phyloP scores from a whole-genome alignment of 176 grass and related monocot genomes.

The Pontederia paniculata region DNA sequence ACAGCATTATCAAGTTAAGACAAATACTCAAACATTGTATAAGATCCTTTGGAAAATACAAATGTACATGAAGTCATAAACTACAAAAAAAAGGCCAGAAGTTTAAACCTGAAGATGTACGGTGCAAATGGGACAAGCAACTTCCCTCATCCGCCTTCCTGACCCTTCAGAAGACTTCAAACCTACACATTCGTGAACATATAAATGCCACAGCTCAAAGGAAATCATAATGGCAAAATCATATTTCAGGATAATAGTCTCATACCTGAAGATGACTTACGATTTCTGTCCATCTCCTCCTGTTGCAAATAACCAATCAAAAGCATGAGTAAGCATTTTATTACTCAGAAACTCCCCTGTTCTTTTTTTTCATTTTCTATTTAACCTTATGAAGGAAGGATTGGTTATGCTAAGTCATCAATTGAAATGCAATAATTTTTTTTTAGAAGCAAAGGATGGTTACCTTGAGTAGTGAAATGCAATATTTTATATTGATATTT shows the following conservation, averaged over 20 bases:
- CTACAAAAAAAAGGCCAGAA: not conserved
- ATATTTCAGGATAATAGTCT: slow-evolving; percentile 1
- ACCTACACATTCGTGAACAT: slow-evolving; percentile 18
- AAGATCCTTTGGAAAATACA: not conserved
- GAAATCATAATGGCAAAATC: slow-evolving; percentile 1
- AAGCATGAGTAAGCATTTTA: not conserved
- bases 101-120: slow-evolving; percentile 79
- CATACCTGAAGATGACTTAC: slow-evolving; percentile 75
- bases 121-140: slow-evolving; percentile 82
- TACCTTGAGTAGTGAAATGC: too few species aligned
- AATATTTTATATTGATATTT: not conserved
- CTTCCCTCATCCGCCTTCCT: slow-evolving; percentile 71
- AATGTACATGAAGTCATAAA: not conserved
- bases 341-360: too few species aligned
- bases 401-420: slow-evolving; percentile 7
- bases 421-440: too few species aligned
- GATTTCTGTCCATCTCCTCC: slow-evolving; percentile 98
- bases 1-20: not conserved
- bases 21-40: not conserved
- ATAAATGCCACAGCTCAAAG: not conserved
- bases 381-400: not conserved
- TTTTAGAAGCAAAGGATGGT: too few species aligned
- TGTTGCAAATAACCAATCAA: slow-evolving; percentile 26
- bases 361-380: too few species aligned
- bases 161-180: slow-evolving; percentile 41